These are phyloP conservation scores for Dioszegia crocea DNA, from an alignment of 768 basidiomycete species.

Conservation along the genomic window DNA sequence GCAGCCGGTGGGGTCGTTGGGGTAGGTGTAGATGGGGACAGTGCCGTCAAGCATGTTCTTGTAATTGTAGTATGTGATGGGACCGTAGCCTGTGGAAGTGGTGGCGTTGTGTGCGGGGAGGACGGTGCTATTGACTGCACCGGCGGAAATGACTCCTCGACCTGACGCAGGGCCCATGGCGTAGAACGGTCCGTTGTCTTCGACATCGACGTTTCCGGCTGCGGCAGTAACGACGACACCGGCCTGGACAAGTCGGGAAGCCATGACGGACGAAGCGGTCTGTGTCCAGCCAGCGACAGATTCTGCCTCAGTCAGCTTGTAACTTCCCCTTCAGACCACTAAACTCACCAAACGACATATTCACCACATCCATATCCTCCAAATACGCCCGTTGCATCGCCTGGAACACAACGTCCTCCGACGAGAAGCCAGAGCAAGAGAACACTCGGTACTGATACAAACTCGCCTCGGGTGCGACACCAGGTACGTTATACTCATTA, in stretches of 20 bases:
- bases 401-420: slow-evolving; percentile 52
- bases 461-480: slow-evolving; percentile 63
- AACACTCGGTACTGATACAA: slow-evolving; percentile 58
- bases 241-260: slow-evolving; percentile 58
- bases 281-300: slow-evolving; percentile 63
- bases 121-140: slow-evolving; percentile 52
- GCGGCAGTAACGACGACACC: slow-evolving; percentile 65
- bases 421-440: slow-evolving; percentile 57
- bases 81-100: slow-evolving; percentile 53
- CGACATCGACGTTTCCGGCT: slow-evolving; percentile 59
- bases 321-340: not conserved
- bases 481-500: slow-evolving; percentile 64
- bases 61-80: slow-evolving; percentile 56
- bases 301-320: slow-evolving; percentile 13
- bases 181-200: slow-evolving; percentile 59
- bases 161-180: slow-evolving; percentile 57
- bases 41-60: slow-evolving; percentile 55
- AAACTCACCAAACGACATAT: slow-evolving; percentile 60
- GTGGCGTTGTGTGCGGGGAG: slow-evolving; percentile 60
- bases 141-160: slow-evolving; percentile 57
- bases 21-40: slow-evolving; percentile 58
- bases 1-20: slow-evolving; percentile 61
- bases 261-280: slow-evolving; percentile 57
- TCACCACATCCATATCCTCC: slow-evolving; percentile 63
- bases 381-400: slow-evolving; percentile 53